Conservation (phyloP, 768 basidiomycete species). For the Solioccasus polychromus region DNA sequence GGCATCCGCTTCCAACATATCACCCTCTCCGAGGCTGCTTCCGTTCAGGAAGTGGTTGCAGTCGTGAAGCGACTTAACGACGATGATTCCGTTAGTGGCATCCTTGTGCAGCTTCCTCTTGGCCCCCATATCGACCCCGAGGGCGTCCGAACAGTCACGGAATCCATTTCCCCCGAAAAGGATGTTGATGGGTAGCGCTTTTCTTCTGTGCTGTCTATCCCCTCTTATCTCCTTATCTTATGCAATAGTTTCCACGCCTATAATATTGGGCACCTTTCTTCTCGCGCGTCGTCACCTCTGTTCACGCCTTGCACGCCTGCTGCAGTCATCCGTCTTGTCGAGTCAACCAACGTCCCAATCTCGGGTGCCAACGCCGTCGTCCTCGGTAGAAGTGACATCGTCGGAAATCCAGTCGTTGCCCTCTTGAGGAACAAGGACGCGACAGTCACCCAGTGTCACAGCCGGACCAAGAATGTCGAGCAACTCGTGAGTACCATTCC, state of each 20-base stretch:
- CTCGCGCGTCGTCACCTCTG: slow-evolving; percentile 83
- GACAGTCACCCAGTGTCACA: slow-evolving; percentile 98
- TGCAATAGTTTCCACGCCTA: slow-evolving; percentile 92
- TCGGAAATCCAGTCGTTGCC: slow-evolving; percentile 91
- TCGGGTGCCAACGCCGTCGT: slow-evolving; percentile 85
- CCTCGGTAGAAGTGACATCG: slow-evolving; percentile 95
- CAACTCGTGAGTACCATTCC: slow-evolving; percentile 55
- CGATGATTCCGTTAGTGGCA: slow-evolving; percentile 78
- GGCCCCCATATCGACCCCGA: slow-evolving; percentile 77
- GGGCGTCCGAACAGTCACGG: slow-evolving; percentile 89
- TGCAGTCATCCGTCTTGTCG: slow-evolving; percentile 86
- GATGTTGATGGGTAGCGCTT: slow-evolving; percentile 88
- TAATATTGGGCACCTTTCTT: slow-evolving; percentile 94
- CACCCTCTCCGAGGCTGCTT: slow-evolving; percentile 61
- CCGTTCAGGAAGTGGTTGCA: slow-evolving; percentile 72
- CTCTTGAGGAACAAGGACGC: slow-evolving; percentile 89
- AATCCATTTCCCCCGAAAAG: slow-evolving; percentile 89
- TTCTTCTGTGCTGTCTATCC: neutral
- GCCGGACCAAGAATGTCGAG: slow-evolving; percentile 78
- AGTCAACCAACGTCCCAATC: slow-evolving; percentile 77
- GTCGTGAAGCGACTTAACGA: slow-evolving; percentile 80
- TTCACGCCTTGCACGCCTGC: slow-evolving; percentile 96
- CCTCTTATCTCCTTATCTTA: slow-evolving; percentile 5
- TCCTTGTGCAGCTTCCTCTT: slow-evolving; percentile 94
- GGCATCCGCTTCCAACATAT: slow-evolving; percentile 88